Conservation (phyloP, 2,329 filamentous ascomycete genomes). For the Cytospora mali region DNA sequence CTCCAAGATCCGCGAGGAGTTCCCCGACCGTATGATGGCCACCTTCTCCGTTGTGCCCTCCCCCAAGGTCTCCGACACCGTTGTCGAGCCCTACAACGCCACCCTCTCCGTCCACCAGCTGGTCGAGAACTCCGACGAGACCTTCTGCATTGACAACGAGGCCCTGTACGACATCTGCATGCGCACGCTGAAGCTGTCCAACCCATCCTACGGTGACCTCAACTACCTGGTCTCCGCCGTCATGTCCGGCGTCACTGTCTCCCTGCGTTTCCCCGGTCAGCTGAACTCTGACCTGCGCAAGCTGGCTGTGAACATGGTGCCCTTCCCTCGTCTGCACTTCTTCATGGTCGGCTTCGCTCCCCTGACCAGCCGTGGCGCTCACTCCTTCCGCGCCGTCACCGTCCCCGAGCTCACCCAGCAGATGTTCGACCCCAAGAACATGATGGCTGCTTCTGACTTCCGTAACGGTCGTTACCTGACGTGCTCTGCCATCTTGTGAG, state of each 20-base stretch:
- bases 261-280: constrained; percentile 98
- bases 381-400: constrained; percentile 96
- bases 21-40: constrained; percentile 99
- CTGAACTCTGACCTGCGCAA: constrained; percentile 99
- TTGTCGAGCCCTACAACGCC: constrained; percentile 99
- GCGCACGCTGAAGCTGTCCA: constrained; percentile 97
- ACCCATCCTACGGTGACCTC: constrained; percentile 97
- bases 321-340: constrained; percentile 99
- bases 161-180: constrained; percentile 99
- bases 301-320: constrained; percentile 99
- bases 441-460: constrained; percentile 99
- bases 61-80: constrained; percentile 99
- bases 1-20: constrained; percentile 99
- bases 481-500: constrained; percentile 96
- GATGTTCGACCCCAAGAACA: constrained; percentile 99
- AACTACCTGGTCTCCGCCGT: constrained; percentile 99
- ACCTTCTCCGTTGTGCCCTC: constrained; percentile 99
- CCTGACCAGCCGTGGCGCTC: constrained; percentile 80
- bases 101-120: constrained; percentile 98
- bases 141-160: constrained; percentile 99
- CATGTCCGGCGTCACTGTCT: constrained; percentile 99
- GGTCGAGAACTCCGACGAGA: constrained; percentile 99
- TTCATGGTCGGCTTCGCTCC: constrained; percentile 99
- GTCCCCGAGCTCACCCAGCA: constrained; percentile 99
- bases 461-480: constrained; percentile 99